Percentiles rank a stretch among this genome's conserved stretches.
phyloP scores from a whole-genome alignment of 2,329 filamentous ascomycete genomes.

The Exophiala calicioides region DNA sequence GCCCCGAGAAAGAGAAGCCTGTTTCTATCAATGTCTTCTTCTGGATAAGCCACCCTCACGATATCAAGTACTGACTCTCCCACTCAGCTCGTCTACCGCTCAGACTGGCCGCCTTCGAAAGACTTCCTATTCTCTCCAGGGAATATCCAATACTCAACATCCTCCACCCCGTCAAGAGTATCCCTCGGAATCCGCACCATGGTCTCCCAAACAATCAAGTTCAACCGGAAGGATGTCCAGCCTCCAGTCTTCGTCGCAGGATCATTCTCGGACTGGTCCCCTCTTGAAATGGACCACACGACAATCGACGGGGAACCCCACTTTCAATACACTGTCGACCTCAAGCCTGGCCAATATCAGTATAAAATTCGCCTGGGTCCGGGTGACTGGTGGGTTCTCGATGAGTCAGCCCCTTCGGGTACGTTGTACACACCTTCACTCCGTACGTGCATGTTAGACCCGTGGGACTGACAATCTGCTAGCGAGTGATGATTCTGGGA shows the following conservation, averaged over 20 bases:
- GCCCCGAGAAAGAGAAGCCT: no score
- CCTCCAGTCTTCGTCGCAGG: slow-evolving; percentile 72
- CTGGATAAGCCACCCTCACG: no score
- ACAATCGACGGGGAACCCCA: slow-evolving; percentile 52
- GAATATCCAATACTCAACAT: background rate
- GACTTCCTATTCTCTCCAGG: no score
- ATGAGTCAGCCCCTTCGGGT: slow-evolving; percentile 64
- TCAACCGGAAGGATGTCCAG: slow-evolving; percentile 58
- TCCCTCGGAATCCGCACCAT: slow-evolving; percentile 25
- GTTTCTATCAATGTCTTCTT: no score
- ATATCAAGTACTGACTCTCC: no score
- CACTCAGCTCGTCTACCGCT: no score
- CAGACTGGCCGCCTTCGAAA: no score
- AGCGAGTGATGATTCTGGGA: slow-evolving; percentile 56
- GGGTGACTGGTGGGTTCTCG: slow-evolving; percentile 69
- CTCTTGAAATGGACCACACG: slow-evolving; percentile 63
- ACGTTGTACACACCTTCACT: slow-evolving; percentile 31
- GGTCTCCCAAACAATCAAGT: slow-evolving; percentile 60
- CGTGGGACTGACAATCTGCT: slow-evolving; percentile 7
- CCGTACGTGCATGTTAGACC: background rate
- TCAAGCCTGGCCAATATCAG: slow-evolving; percentile 62
- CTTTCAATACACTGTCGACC: slow-evolving; percentile 60
- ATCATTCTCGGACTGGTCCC: slow-evolving; percentile 68
- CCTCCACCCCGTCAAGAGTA: background rate
- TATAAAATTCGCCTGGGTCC: slow-evolving; percentile 73